Evolutionary conservation across 331 rosid genomes (phyloP).

Genomic region (Quercus tomentella): DNA sequence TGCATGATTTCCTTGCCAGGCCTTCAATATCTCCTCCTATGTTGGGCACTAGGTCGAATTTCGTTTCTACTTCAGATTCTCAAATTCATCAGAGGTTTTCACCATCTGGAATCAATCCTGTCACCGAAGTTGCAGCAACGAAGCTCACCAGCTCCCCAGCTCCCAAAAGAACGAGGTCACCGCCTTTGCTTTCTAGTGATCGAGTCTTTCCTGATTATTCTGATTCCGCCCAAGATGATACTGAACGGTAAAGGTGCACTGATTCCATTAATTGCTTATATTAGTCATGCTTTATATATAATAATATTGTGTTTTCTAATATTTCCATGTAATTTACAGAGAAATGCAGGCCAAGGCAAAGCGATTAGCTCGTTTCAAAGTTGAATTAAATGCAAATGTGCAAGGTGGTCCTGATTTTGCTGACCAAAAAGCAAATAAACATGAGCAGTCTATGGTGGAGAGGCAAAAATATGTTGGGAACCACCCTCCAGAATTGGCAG

Average conservation of each 20-base stretch:
- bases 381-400: constrained; percentile 56
- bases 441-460: constrained; percentile 38
- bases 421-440: constrained; percentile 37
- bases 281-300: constrained; percentile 2
- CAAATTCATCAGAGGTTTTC: constrained; percentile 30
- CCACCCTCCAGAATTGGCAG: constrained; percentile 39
- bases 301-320: background rate
- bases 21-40: constrained; percentile 59
- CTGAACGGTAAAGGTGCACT: constrained; percentile 61
- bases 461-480: constrained; percentile 36
- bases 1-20: constrained; percentile 44
- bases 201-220: constrained; percentile 44
- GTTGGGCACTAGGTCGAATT: constrained; percentile 36
- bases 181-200: constrained; percentile 46
- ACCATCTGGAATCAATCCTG: constrained; percentile 24
- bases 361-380: constrained; percentile 90
- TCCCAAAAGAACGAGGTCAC: constrained; percentile 80
- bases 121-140: constrained; percentile 38
- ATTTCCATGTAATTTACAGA: constrained; percentile 36
- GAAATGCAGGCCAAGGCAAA: constrained; percentile 90
- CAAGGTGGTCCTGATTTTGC: constrained; percentile 38
- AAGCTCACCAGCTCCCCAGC: constrained; percentile 30
- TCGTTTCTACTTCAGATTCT: constrained; percentile 32
- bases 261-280: constrained; percentile 6
- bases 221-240: constrained; percentile 42